Evolutionary conservation across 2,329 filamentous ascomycete genomes (phyloP).

Genomic region (Ceratocystis cubensis): DNA sequence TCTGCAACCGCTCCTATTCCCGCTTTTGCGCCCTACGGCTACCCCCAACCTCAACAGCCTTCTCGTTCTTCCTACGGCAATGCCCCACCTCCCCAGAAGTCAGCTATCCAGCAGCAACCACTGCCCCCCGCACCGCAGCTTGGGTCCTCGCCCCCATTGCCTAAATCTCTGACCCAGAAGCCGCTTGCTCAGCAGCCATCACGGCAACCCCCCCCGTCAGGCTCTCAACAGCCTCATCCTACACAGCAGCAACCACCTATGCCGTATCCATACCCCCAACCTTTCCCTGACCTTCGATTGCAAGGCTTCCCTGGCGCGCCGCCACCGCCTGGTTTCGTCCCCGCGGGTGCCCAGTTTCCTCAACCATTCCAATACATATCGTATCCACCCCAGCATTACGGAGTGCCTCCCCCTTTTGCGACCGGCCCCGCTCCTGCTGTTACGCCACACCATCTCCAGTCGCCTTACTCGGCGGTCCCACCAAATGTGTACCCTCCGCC

Average conservation of each 20-base stretch:
- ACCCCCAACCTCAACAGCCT: conserved; percentile 3
- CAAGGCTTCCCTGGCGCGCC: conserved; percentile 16
- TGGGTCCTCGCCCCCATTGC: conserved; percentile 18
- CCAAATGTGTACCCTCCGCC: conserved; percentile 10
- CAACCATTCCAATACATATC: conserved; percentile 16
- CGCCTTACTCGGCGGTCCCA: conserved; percentile 13
- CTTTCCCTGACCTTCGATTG: conserved; percentile 19
- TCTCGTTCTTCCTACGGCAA: neutral
- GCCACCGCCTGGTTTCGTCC: conserved; percentile 1
- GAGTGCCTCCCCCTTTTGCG: neutral
- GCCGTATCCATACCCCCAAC: conserved; percentile 21
- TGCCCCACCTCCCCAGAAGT: conserved; percentile 1
- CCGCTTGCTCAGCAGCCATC: conserved; percentile 19
- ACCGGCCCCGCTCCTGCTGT: neutral
- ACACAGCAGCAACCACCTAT: conserved; percentile 19
- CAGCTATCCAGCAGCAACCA: conserved; percentile 17
- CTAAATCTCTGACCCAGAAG: conserved; percentile 8
- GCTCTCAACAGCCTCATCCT: neutral
- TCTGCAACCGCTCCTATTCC: neutral
- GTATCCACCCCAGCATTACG: conserved; percentile 13
- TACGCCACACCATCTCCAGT: conserved; percentile 17
- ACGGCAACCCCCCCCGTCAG: conserved; percentile 7
- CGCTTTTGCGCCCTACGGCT: conserved; percentile 11
- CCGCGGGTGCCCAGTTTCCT: conserved; percentile 14
- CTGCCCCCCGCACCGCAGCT: conserved; percentile 17